Conservation (phyloP, 2,329 filamentous ascomycete species). For the Cadophora sp. region DNA sequence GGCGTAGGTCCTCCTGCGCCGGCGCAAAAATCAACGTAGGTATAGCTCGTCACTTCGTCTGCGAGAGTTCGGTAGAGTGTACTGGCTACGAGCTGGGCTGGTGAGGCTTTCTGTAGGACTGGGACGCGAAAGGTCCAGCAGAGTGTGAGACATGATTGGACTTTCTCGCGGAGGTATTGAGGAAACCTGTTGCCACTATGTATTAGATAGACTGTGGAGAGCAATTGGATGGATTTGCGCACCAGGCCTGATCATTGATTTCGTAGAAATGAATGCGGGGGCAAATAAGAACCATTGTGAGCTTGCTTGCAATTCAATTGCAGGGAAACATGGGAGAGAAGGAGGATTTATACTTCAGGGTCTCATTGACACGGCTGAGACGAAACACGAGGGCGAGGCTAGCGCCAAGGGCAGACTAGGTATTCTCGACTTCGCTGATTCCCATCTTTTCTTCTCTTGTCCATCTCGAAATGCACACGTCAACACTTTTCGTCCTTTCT, state of each 20-base stretch:
- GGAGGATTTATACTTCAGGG: constrained; percentile 5
- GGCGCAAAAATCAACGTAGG: constrained; percentile 78
- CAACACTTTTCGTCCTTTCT: constrained; percentile 28
- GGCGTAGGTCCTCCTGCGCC: constrained; percentile 76
- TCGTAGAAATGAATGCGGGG: constrained; percentile 70
- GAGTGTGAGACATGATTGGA: constrained; percentile 69
- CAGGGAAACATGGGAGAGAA: constrained; percentile 13
- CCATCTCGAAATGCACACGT: constrained; percentile 33
- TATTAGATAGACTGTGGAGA: background rate
- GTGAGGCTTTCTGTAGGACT: constrained; percentile 60
- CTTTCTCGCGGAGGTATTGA: constrained; percentile 65
- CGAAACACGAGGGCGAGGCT: constrained; percentile 37
- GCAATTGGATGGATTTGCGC: constrained; percentile 35
- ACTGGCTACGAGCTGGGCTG: constrained; percentile 65
- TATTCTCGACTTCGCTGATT: background rate
- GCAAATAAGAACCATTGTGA: constrained; percentile 55
- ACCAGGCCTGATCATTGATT: constrained; percentile 73
- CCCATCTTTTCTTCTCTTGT: background rate
- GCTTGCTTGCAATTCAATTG: background rate
- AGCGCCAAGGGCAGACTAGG: constrained; percentile 13
- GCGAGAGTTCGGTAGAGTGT: constrained; percentile 60
- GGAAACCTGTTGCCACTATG: constrained; percentile 61
- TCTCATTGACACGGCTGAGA: constrained; percentile 22
- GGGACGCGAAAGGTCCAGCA: constrained; percentile 68
- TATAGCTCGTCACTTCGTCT: constrained; percentile 56